Evolutionary conservation across 345 rosid genomes (phyloP).

Genomic region (Arabis hirsuta): DNA sequence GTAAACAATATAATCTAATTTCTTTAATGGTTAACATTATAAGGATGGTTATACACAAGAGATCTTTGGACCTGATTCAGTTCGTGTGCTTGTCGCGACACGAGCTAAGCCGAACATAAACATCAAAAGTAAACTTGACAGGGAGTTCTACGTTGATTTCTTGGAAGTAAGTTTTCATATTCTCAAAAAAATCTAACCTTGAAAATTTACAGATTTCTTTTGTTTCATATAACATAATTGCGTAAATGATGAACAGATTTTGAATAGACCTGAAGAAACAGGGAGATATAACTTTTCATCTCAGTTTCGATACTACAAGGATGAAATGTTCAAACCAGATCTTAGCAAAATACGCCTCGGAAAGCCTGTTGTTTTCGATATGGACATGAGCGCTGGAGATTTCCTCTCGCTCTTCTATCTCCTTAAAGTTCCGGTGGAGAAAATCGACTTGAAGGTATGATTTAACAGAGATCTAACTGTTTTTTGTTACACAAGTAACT

Average conservation of each 20-base stretch:
- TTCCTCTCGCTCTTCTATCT: constrained; percentile 81
- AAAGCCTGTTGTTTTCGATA: constrained; percentile 85
- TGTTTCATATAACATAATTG: background rate
- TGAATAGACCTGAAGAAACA: constrained; percentile 62
- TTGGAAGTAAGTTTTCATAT: constrained; percentile 66
- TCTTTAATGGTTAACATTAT: constrained; percentile 4
- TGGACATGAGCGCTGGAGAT: constrained; percentile 99
- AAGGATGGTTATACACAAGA: constrained; percentile 90
- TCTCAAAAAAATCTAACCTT: background rate
- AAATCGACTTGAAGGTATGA: constrained; percentile 69
- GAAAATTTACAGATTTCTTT: background rate
- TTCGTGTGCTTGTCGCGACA: constrained; percentile 78
- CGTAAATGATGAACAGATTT: constrained; percentile 53
- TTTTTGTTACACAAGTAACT: background rate
- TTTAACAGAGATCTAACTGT: background rate
- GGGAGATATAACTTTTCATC: constrained; percentile 76
- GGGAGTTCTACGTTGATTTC: constrained; percentile 75
- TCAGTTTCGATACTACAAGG: constrained; percentile 71
- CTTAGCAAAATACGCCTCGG: constrained; percentile 57
- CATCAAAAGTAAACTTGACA: constrained; percentile 54
- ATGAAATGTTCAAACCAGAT: constrained; percentile 64
- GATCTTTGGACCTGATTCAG: constrained; percentile 60
- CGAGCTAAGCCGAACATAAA: constrained; percentile 67
- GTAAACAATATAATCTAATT: no score
- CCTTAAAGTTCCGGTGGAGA: constrained; percentile 76